Evolutionary conservation across 495 filamentous ascomycete species (phyloP), one percentile per base, ranked within the genome.

Genomic region (Aspergillus cavernicola): DNA sequence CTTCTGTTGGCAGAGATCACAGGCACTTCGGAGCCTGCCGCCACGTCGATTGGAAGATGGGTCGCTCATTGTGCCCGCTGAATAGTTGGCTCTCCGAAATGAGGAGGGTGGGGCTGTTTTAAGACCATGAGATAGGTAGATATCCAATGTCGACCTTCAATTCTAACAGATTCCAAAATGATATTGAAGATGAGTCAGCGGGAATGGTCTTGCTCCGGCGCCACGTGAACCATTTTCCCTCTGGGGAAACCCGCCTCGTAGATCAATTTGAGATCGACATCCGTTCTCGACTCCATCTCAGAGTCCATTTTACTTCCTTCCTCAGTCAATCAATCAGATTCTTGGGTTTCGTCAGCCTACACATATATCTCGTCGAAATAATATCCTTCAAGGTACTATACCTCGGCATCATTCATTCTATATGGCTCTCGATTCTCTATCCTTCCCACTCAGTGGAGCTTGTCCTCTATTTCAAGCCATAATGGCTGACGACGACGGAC

Each of bases 1-100:
- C 26, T 19, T 46, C 16, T 39, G 41, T 8, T 38, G 40, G 22
- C 51, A 53, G 15, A 67, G 35, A 56, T 67, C 64, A 35, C 64
- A 67, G 6, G 61, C 64, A 40, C 38, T 62, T 20, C 55, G 58
- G 23, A 45, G 19, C 22, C 56, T 57, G 3, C 37, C 46, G 22
- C 52, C 62, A 35, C 53, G 54, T 23, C 53, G 46, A 28, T 28
- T 41, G 6, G 28, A 13, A 16, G 31, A 19, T 11, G 24, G 39
- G 18, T 20, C 41, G 19, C 22, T 53, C 51, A 45, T 46, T 32
- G 26, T 50, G 19, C n/a, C 12, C 7, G 33, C 35, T 13, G 28
- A 31, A 16, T 40, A 19, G 12, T 13, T n/a, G 33, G 6, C 4
- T 5, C 6, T n/a, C 26, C 22, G 20, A 22, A 38, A 8, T 32